phyloP scores from a whole-genome alignment of 257 asterid species.

The Jaltomata sinuosa region DNA sequence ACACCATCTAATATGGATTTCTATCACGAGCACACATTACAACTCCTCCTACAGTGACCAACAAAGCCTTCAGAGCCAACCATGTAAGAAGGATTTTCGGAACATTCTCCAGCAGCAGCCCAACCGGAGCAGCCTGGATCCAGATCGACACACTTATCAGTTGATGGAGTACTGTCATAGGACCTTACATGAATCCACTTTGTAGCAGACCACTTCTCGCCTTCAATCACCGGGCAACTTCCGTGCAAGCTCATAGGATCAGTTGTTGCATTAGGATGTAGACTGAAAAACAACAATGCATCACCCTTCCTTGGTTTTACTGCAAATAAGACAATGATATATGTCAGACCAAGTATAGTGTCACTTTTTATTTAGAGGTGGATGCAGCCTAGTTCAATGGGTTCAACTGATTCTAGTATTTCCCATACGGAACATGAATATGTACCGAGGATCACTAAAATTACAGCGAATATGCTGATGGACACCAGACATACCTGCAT shows the following conservation, averaged over 20 bases:
- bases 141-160: slow-evolving; percentile 28
- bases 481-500: slow-evolving; percentile 39
- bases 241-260: slow-evolving; percentile 75
- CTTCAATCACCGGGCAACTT: slow-evolving; percentile 84
- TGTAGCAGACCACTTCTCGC: slow-evolving; percentile 93
- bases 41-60: slow-evolving; percentile 68
- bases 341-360: neutral
- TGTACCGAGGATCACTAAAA: neutral
- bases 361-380: neutral
- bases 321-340: slow-evolving; percentile 15
- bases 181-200: slow-evolving; percentile 84
- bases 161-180: slow-evolving; percentile 22
- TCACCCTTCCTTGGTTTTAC: slow-evolving; percentile 79
- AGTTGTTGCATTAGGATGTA: slow-evolving; percentile 65
- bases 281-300: slow-evolving; percentile 80
- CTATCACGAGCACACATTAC: slow-evolving; percentile 49
- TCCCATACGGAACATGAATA: neutral
- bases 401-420: neutral
- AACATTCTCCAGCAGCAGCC: slow-evolving; percentile 73
- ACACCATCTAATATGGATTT: neutral
- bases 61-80: slow-evolving; percentile 21
- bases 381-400: neutral
- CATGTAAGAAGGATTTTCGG: slow-evolving; percentile 51
- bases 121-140: slow-evolving; percentile 39
- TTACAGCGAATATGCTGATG: neutral